Conservation (phyloP, 2,329 filamentous ascomycete genomes). For the Chalaropsis thielavioides region DNA sequence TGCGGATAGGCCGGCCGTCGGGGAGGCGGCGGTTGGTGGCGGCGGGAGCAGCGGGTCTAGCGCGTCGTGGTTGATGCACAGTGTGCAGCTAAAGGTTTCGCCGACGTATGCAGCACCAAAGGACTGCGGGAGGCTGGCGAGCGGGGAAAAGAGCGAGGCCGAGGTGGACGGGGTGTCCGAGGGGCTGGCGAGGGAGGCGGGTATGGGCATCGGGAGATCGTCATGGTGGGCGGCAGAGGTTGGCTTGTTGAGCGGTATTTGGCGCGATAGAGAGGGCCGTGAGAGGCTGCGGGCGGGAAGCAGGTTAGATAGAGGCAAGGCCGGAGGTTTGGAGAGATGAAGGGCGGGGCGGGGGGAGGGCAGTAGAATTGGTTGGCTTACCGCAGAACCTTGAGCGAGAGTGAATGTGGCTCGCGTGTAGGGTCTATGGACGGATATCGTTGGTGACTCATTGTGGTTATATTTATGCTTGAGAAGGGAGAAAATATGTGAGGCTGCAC, state of each 20-base stretch:
- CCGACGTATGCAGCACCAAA: slow-evolving; percentile 94
- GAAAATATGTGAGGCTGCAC: background rate
- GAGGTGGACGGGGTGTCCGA: background rate
- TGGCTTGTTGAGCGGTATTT: slow-evolving; percentile 36
- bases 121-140: slow-evolving; percentile 28
- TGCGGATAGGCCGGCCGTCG: slow-evolving; percentile 13
- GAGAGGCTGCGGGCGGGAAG: slow-evolving; percentile 47
- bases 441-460: slow-evolving; percentile 40
- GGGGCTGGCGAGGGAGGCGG: slow-evolving; percentile 11
- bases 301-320: background rate
- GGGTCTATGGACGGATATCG: slow-evolving; percentile 42
- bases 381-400: slow-evolving; percentile 65
- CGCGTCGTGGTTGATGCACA: slow-evolving; percentile 86
- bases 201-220: slow-evolving; percentile 7
- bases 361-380: slow-evolving; percentile 24
- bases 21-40: slow-evolving; percentile 9
- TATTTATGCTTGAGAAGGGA: background rate
- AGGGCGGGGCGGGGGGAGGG: background rate
- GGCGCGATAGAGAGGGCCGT: slow-evolving; percentile 59
- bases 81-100: slow-evolving; percentile 84
- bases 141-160: slow-evolving; percentile 14
- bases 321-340: background rate
- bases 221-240: slow-evolving; percentile 30
- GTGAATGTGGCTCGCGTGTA: slow-evolving; percentile 60
- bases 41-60: slow-evolving; percentile 20